Evolutionary conservation across 2,329 filamentous ascomycete species (phyloP), one percentile per base, ranked within the genome.

Genomic region (Dactylellina cionopaga): DNA sequence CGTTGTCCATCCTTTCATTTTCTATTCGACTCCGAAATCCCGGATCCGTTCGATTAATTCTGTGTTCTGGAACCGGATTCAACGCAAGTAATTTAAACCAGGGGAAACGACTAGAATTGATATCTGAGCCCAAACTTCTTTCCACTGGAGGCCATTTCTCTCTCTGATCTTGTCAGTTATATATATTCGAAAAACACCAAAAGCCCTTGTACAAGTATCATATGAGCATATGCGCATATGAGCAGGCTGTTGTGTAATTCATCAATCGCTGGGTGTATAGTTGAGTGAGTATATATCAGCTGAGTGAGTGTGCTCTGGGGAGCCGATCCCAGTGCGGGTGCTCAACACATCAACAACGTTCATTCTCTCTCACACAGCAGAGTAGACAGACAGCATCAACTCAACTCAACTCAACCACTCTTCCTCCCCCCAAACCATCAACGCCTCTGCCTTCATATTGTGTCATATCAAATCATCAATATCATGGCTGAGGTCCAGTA

Each of bases 401-500:
- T 24, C 27, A 24, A n/a, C 17, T 17, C n/a, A n/a, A 13, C 25
- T 44, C 41, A 29, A 33, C 22, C 37, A 35, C 25, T 29, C 44
- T 19, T 24, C 10, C n/a, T 51, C 29, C 15, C 44, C 15, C 39
- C 9, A 29, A 7, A 33, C 59, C 37, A 37, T 7, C 49, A 25
- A 35, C 39, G 25, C 39, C 27, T 15, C 13, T 46, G 25, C n/a
- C n/a, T n/a, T n/a, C n/a, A n/a, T n/a, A n/a, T n/a, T n/a, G n/a
- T n/a, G n/a, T n/a, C n/a, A n/a, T n/a, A n/a, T n/a, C n/a, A n/a
- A n/a, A n/a, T n/a, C n/a, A n/a, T n/a, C n/a, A n/a, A n/a, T 54
- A 64, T 35, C 44, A 72, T 72, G 68, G 68, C 68, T 43, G 68
- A 72, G 52, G 68, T 72, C 33, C 68, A 72, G 37, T 72, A 65